Evolutionary conservation across 208 protist genomes (phyloP), one percentile per base, ranked within the genome.

Genomic region (Trypanosomatidae sp.): DNA sequence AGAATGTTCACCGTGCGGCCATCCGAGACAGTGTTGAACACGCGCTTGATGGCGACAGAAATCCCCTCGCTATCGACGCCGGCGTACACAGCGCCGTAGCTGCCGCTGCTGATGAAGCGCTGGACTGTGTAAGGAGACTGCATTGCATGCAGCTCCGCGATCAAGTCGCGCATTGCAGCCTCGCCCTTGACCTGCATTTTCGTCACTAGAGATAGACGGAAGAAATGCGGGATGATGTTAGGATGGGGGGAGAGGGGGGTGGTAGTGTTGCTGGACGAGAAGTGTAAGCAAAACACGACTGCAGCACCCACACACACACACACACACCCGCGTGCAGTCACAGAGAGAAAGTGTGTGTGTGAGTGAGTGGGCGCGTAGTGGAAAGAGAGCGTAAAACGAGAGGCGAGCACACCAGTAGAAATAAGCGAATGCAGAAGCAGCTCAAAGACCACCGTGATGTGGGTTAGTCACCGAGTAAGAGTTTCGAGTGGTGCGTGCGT

Each of bases 81-180:
- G 53, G 91, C 91, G 75, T 87, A 96, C 25, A 96, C 91, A 33
- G 89, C 91, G n/a, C 91, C 91, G 78, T 96, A 96, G 72, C 91
- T 96, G 46, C 91, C 91, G 65, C 91, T 96, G 76, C 89, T 94
- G 65, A 96, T 89, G 66, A 96, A 96, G 47, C 88, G 85, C 60
- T 91, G 77, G 36, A 94, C 91, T 3, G 80, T 85, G 81, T 96
- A 96, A 39, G 71, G 71, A 0, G 91, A 94, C n/a, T 84, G 66
- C 89, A 94, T 93, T 28, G 77, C 79, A 28, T 82, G 76, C 33
- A 96, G 71, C 82, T 96, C 89, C 12, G 72, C 80, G 64, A 94
- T 92, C 70, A 96, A 86, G 55, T 94, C 88, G 49, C 81, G 89
- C 78, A 89, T 93, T 7, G 90, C 82, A 7, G 66, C 72, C 50